Percentiles rank a stretch among this genome's conserved stretches.
Conservation (phyloP, 768 basidiomycete genomes). For the Xerocomellus dryophilus region DNA sequence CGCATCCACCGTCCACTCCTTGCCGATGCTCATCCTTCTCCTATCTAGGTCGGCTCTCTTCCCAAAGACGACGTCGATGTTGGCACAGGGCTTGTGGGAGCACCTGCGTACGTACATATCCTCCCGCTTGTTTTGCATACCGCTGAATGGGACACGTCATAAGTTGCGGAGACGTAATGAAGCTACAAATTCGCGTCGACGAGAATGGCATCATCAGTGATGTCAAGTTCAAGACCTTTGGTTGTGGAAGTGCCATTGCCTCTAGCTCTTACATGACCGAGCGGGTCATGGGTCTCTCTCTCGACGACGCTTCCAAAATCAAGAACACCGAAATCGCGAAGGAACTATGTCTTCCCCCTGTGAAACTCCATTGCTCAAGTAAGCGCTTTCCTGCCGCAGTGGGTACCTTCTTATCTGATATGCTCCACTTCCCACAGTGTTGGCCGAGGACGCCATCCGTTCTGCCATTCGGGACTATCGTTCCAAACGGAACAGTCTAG, state of each 20-base stretch:
- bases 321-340: constrained; percentile 99
- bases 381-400: constrained; percentile 28
- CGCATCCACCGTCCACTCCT: constrained; percentile 31
- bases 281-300: constrained; percentile 88
- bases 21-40: constrained; percentile 47
- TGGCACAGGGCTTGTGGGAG: constrained; percentile 96
- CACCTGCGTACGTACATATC: constrained; percentile 73
- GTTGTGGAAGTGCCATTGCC: constrained; percentile 97
- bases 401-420: constrained; percentile 23
- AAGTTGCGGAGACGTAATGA: constrained; percentile 97
- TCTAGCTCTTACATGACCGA: constrained; percentile 99
- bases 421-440: constrained; percentile 51
- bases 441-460: constrained; percentile 98
- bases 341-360: constrained; percentile 91
- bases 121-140: constrained; percentile 3
- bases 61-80: constrained; percentile 90
- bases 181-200: constrained; percentile 96
- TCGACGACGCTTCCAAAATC: constrained; percentile 94
- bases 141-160: constrained; percentile 15
- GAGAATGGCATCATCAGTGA: constrained; percentile 94
- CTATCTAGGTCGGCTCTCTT: constrained; percentile 84
- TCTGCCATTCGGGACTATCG: constrained; percentile 97
- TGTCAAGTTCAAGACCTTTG: constrained; percentile 99
- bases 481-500: constrained; percentile 64
- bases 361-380: constrained; percentile 96